Evolutionary conservation across 169 alveolate genomes (phyloP).

Genomic region (Nephromyces sp.): DNA sequence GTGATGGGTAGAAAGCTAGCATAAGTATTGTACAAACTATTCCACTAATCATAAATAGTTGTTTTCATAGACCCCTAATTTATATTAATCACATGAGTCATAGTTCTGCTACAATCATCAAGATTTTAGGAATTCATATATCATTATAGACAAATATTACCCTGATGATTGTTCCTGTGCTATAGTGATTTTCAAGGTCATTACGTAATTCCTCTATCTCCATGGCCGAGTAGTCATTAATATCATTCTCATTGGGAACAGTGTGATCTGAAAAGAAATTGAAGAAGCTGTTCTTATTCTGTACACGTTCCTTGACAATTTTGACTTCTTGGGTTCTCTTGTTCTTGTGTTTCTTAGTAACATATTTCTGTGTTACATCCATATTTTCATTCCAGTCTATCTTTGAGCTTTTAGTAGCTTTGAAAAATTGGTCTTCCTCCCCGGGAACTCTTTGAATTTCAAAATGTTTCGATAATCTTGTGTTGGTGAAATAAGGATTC

Average conservation of each 20-base stretch:
- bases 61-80: too few relatives aligned
- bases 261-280: conserved; percentile 19
- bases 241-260: conserved; percentile 14
- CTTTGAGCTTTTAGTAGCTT: conserved; percentile 13
- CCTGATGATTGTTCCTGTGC: too few relatives aligned
- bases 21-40: too few relatives aligned
- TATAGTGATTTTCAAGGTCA: too few relatives aligned
- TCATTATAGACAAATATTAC: too few relatives aligned
- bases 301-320: conserved; percentile 6
- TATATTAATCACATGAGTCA: too few relatives aligned
- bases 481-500: conserved; percentile 38
- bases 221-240: too few relatives aligned
- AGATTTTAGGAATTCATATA: too few relatives aligned
- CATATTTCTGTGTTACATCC: conserved; percentile 27
- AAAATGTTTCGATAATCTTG: conserved; percentile 30
- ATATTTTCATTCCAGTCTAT: conserved; percentile 22
- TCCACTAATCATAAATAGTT: too few relatives aligned
- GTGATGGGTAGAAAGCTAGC: too few relatives aligned
- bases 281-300: conserved; percentile 13
- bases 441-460: conserved; percentile 11
- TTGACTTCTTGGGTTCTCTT: conserved; percentile 6
- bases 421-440: background rate
- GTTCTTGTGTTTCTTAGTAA: conserved; percentile 8
- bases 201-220: too few relatives aligned
- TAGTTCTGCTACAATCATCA: too few relatives aligned